Evolutionary conservation across 2,329 filamentous ascomycete species (phyloP).

Genomic region (Curvularia lunata): DNA sequence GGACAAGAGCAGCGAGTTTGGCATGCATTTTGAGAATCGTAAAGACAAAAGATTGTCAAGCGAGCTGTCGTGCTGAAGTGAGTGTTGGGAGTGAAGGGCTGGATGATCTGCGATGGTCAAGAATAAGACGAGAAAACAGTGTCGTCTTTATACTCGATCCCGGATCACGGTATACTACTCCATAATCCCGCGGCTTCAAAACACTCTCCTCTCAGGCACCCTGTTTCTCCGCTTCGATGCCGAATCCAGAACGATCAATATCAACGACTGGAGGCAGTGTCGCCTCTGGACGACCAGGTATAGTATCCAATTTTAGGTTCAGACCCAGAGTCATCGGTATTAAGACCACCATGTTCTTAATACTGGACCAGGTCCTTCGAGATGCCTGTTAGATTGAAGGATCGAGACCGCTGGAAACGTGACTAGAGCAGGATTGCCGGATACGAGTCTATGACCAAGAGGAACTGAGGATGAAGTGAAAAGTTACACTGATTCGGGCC

Average conservation of each 20-base stretch:
- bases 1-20: constrained; percentile 37
- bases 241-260: neutral
- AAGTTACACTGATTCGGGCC: neutral
- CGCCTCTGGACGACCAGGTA: constrained; percentile 25
- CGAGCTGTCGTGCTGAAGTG: constrained; percentile 11
- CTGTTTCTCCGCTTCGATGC: constrained; percentile 21
- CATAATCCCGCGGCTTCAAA: constrained; percentile 5
- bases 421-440: constrained; percentile 7
- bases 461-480: neutral
- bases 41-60: constrained; percentile 5
- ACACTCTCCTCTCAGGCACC: constrained; percentile 17
- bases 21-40: constrained; percentile 35
- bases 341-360: constrained; percentile 29
- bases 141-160: constrained; percentile 35
- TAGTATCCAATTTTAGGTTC: constrained; percentile 33
- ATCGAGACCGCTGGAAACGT: constrained; percentile 17
- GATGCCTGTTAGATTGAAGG: constrained; percentile 33
- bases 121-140: constrained; percentile 16
- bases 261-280: constrained; percentile 14
- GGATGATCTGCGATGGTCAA: constrained; percentile 35
- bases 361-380: constrained; percentile 22
- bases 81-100: constrained; percentile 26
- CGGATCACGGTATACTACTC: neutral
- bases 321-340: constrained; percentile 24
- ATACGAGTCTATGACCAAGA: neutral